Base-by-base conservation (phyloP, 352 stramenopile species). In the Globisporangium ultimum region DNA sequence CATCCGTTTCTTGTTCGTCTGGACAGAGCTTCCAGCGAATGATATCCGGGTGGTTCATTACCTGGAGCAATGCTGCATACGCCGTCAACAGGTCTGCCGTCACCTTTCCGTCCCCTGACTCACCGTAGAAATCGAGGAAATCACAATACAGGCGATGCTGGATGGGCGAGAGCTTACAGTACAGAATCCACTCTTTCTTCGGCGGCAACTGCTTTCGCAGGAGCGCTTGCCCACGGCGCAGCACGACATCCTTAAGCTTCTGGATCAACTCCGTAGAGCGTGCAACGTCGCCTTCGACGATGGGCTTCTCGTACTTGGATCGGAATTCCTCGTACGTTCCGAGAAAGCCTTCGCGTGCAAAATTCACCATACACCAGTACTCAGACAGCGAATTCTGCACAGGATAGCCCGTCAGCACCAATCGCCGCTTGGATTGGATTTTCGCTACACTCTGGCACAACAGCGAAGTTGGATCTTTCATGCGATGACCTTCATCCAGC, bases 361-460 rank as follows among this genome's bases (percentile, higher is more conserved):
- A 97, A 66, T 95, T 91, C 12, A 97, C 84, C 85, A 97, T 95
- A 60, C 83, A 95, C 83, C 83, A 97, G 56, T 96, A 97, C 56
- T 97, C 88, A 1, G 87, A 87, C 24, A 98, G 63, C 54, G 96
- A 97, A 65, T 98, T 98, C 59, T 98, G 88, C 47, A 98, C 87
- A 2, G 96, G 96, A 40, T 97, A 98, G 3, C 96, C 96, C 15
- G 93, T 98, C 9, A 98, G 74, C 15, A 98, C 79, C 11, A 98
- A 62, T 7, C 94, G 80, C 24, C 81, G 70, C 50, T 78, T 87
- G 20, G 85, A 89, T 48, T 78, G 60, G 53, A 97, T 87, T 46
- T 89, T 78, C 42, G 69, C 72, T 32, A 97, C 74, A 36, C 78
- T 91, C 55, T 95, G 79, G 46, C 87, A 91, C 28, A 95, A 68